Evolutionary conservation across 495 filamentous ascomycete species (phyloP), one percentile per base, ranked within the genome.

Genomic region (Stereocaulon alpinum): DNA sequence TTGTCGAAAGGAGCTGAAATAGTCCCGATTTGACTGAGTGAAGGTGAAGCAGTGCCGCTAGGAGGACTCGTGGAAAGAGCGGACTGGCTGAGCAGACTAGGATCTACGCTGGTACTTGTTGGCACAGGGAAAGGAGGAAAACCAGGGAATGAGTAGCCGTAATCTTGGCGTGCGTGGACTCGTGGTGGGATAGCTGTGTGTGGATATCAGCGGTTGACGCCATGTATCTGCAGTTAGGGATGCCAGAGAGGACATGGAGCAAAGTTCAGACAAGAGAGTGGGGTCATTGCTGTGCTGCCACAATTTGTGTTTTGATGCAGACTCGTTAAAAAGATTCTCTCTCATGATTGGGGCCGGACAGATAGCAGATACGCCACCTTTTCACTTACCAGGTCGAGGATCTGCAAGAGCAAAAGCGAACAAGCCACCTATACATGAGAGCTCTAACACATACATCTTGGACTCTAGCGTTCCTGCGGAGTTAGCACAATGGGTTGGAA

Each of bases 401-500:
- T 44, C 49, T 40, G 48, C 58, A 60, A 60, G 18, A 27, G 20
- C 58, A 15, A 47, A 22, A 41, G 27, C 15, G 54, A 60, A 20
- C 11, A 55, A 37, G 22, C 49, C 49, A 20, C 48, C 58, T 11
- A 60, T 29, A 30, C 58, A 60, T 44, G 18, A 7, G 15, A 40
- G 20, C n/a, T 9, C 32, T 47, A 15, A 45, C 2, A 54, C 7
- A 18, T 54, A 52, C 58, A 60, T 60, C 27, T 44, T 45, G 48
- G 29, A 29, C 7, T 12, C 30, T 24, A 9, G 18, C 43, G 24
- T n/a, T 15, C 9, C 14, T 37, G 12, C 18, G 34, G 24, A 30
- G 0, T 55, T 37, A 30, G 12, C 4, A 47, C 14, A n/a, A 41
- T 15, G 2, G 3, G n/a, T 27, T 30, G 15, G 9, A 44, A 22